Conservation (phyloP, 345 rosid genomes). For the Melaleuca quinquenervia region DNA sequence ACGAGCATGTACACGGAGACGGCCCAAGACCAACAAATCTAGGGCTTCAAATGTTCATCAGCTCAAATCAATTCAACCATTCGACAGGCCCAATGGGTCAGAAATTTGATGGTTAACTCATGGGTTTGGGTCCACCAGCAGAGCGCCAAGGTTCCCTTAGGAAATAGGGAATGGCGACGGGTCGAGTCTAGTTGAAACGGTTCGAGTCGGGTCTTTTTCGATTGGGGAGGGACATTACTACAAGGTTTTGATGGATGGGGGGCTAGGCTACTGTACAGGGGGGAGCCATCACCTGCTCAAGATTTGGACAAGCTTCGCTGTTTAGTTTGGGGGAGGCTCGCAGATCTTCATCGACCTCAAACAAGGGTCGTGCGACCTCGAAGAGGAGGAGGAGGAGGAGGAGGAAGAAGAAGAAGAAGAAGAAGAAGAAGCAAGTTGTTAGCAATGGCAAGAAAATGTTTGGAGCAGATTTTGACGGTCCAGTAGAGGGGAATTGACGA, state of each 20-base stretch:
- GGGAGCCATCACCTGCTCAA: neutral
- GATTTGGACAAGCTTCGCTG: neutral
- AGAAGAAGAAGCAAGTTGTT: neutral
- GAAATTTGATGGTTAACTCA: neutral
- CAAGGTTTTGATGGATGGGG: neutral
- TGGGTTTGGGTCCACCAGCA: neutral
- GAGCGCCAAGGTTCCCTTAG: neutral
- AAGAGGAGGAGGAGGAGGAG: neutral
- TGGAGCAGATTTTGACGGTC: neutral
- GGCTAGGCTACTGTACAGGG: neutral
- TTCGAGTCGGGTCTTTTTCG: neutral
- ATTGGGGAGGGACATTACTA: neutral
- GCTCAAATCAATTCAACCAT: neutral
- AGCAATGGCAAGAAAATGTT: neutral
- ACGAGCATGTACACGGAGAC: neutral
- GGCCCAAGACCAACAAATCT: neutral
- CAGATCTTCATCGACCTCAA: neutral
- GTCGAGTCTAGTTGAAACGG: neutral
- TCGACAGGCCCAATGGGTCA: neutral
- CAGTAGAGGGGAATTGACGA: neutral
- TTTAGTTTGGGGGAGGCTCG: neutral
- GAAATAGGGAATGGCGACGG: neutral
- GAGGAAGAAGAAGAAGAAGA: too few relatives aligned
- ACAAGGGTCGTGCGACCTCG: neutral
- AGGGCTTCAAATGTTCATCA: neutral